phyloP scores from a whole-genome alignment of 1,284 basidiomycete genomes.

The Melampsora medusae region DNA sequence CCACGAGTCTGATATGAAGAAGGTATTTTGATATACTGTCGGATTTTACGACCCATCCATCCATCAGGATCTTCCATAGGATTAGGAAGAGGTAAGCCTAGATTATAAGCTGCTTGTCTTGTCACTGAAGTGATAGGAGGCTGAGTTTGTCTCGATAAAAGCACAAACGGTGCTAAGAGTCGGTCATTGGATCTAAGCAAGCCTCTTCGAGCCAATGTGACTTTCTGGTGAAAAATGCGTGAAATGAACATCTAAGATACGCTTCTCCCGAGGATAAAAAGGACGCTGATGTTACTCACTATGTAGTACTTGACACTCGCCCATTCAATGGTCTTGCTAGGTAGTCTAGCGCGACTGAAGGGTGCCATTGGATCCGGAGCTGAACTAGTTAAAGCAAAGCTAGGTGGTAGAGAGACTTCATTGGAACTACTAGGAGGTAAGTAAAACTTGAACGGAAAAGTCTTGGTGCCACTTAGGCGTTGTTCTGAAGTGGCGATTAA shows the following conservation, averaged over 20 bases:
- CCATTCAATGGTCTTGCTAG: background rate
- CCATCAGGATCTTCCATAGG: slow-evolving; percentile 23
- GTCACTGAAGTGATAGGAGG: slow-evolving; percentile 1
- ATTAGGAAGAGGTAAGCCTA: slow-evolving; percentile 15
- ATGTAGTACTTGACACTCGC: slow-evolving; percentile 14
- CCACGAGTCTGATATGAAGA: too few relatives aligned
- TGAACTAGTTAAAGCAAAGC: slow-evolving; percentile 12
- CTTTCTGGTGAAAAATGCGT: background rate
- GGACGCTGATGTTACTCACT: background rate
- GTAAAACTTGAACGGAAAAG: slow-evolving; percentile 6
- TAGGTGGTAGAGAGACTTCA: background rate
- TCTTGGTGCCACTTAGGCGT: background rate
- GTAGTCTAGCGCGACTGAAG: background rate
- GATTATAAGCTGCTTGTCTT: background rate
- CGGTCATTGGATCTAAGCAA: slow-evolving; percentile 9
- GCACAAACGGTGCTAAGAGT: slow-evolving; percentile 8
- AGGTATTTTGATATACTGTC: slow-evolving; percentile 20
- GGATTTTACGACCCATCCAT: slow-evolving; percentile 21
- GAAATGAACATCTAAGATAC: background rate
- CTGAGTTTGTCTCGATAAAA: slow-evolving; percentile 2
- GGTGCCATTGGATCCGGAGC: background rate
- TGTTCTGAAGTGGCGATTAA: background rate
- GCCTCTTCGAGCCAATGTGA: slow-evolving; percentile 10
- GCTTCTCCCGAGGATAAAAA: background rate
- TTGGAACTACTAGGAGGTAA: background rate